These are phyloP conservation scores for Pseudonectria buxi DNA, from an alignment of 2,329 filamentous ascomycete genomes.

Conservation along the genomic window DNA sequence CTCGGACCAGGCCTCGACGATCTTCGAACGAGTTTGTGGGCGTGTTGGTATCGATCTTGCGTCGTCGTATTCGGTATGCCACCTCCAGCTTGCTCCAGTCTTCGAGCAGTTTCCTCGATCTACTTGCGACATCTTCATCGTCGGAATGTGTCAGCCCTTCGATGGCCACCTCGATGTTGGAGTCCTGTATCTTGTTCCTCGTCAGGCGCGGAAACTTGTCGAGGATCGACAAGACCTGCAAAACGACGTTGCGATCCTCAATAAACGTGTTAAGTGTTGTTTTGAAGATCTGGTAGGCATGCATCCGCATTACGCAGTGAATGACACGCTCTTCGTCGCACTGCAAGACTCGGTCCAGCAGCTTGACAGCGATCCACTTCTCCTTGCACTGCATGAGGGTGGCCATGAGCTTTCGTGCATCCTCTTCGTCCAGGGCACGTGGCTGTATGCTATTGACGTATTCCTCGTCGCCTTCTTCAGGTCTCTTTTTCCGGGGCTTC, in stretches of 20 bases:
- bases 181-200: constrained; percentile 93
- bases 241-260: constrained; percentile 81
- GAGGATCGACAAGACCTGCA: constrained; percentile 85
- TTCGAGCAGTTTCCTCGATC: constrained; percentile 65
- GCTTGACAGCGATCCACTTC: constrained; percentile 97
- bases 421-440: constrained; percentile 70
- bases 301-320: constrained; percentile 87
- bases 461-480: constrained; percentile 85
- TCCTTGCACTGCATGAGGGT: constrained; percentile 96
- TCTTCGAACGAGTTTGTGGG: constrained; percentile 52
- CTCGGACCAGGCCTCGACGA: constrained; percentile 47
- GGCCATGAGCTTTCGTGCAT: constrained; percentile 91
- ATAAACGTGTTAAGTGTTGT: constrained; percentile 77
- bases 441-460: constrained; percentile 87
- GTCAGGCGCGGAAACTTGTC: constrained; percentile 85
- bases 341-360: constrained; percentile 80
- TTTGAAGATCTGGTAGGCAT: constrained; percentile 93
- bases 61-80: constrained; percentile 85
- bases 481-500: constrained; percentile 88
- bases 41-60: constrained; percentile 71
- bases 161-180: constrained; percentile 83
- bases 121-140: constrained; percentile 67
- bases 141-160: constrained; percentile 59
- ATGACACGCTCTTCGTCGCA: constrained; percentile 82
- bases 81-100: constrained; percentile 87